phyloP scores from a whole-genome alignment of 495 filamentous ascomycete species.

The Trichoderma reesei region DNA sequence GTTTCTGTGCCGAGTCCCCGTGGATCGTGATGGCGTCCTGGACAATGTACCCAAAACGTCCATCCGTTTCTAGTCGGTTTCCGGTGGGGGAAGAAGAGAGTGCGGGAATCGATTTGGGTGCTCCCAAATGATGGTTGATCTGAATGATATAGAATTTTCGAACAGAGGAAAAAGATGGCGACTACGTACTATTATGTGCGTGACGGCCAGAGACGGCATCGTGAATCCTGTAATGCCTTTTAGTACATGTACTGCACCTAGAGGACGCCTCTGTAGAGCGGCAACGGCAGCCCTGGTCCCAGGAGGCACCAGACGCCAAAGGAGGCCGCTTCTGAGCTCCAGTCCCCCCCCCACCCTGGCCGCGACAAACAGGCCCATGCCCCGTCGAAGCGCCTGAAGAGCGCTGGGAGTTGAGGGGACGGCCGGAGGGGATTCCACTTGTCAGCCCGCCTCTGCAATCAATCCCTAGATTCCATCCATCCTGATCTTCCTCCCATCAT shows the following conservation, averaged over 20 bases:
- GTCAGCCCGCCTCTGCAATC: slow-evolving; percentile 7
- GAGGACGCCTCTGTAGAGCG: too few species aligned
- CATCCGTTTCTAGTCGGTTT: too few species aligned
- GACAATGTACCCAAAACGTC: neutral
- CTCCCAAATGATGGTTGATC: too few species aligned
- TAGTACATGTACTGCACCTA: too few species aligned
- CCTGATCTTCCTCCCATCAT: too few species aligned
- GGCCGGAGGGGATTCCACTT: neutral
- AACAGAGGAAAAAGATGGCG: too few species aligned
- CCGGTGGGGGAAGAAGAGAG: too few species aligned
- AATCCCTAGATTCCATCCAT: slow-evolving; percentile 1
- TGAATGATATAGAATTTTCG: too few species aligned
- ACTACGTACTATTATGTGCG: too few species aligned
- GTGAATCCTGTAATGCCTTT: too few species aligned
- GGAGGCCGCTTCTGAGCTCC: neutral
- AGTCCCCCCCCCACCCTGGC: neutral
- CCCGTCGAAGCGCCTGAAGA: neutral
- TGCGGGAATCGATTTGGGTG: too few species aligned
- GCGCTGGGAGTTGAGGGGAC: neutral
- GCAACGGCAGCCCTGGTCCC: neutral
- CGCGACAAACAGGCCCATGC: neutral
- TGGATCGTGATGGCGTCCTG: neutral
- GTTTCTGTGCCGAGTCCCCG: neutral
- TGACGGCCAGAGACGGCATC: too few species aligned
- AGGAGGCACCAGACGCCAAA: neutral